Evolutionary conservation across 2,329 filamentous ascomycete species (phyloP).

Genomic region (Fusarium bactridioides): DNA sequence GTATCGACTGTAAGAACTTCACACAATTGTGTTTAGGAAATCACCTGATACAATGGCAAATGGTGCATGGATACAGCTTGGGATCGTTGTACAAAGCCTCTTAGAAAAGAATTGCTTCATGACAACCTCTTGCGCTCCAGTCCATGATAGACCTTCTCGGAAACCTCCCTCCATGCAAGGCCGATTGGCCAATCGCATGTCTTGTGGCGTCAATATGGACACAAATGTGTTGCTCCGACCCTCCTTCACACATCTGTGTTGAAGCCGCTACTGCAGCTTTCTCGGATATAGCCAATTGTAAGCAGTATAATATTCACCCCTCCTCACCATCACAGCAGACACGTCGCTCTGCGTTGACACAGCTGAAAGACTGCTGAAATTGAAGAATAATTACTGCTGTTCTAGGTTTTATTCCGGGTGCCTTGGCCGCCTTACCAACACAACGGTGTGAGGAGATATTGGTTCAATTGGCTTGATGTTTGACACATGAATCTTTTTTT

Average conservation of each 20-base stretch:
- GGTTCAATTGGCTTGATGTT: too few relatives aligned
- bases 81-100: rapidly evolving
- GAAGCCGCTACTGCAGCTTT: neutral
- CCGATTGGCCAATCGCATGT: neutral
- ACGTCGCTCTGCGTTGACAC: rapidly evolving
- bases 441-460: neutral
- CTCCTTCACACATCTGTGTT: neutral
- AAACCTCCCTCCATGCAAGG: rapidly evolving
- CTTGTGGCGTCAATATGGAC: neutral
- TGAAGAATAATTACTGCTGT: neutral
- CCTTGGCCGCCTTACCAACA: neutral
- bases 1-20: rapidly evolving
- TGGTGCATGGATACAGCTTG: rapidly evolving
- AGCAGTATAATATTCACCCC: neutral
- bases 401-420: rapidly evolving
- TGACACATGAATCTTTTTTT: too few relatives aligned
- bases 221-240: neutral
- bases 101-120: neutral
- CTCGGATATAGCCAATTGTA: neutral
- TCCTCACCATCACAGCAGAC: neutral
- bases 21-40: neutral
- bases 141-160: rapidly evolving
- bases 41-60: rapidly evolving
- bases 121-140: rapidly evolving
- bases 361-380: rapidly evolving